Conservation (phyloP, 148 eudicot genomes). For the Amaranthus cruentus region DNA sequence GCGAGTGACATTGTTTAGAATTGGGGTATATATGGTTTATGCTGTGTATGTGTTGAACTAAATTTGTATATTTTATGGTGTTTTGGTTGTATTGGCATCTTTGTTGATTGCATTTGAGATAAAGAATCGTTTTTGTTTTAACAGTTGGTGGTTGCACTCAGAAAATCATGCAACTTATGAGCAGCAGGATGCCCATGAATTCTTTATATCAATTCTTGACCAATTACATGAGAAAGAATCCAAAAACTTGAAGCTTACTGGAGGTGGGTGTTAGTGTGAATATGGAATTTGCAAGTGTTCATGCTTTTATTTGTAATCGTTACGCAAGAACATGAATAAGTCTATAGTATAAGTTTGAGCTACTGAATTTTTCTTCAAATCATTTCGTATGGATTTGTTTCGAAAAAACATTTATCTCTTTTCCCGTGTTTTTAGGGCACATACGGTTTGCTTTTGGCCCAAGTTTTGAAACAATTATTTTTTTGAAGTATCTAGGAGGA, state of each 20-base stretch:
- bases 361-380: too few species aligned
- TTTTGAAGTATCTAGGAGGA: too few species aligned
- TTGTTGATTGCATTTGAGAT: conserved; percentile 14
- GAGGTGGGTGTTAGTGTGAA: conserved; percentile 39
- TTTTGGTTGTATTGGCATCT: conserved; percentile 5
- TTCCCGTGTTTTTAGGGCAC: not conserved
- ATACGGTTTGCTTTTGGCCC: not conserved
- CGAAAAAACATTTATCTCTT: not conserved
- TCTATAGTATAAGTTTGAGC: not conserved
- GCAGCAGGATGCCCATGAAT: conserved; percentile 81
- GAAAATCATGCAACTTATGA: conserved; percentile 68
- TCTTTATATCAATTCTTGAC: conserved; percentile 63
- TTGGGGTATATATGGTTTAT: not conserved
- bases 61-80: conserved; percentile 4
- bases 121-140: conserved; percentile 19
- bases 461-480: not conserved
- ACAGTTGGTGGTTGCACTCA: conserved; percentile 79
- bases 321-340: not conserved
- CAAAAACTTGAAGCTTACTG: conserved; percentile 31
- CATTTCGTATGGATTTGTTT: not conserved
- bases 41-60: not conserved
- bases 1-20: too few species aligned
- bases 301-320: conserved; percentile 1
- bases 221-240: conserved; percentile 62
- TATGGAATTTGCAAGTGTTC: not conserved